Evolutionary conservation across 192 early-diverging fungal genomes (phyloP), one percentile per base, ranked within the genome.

Genomic region (Coemansia sp.): DNA sequence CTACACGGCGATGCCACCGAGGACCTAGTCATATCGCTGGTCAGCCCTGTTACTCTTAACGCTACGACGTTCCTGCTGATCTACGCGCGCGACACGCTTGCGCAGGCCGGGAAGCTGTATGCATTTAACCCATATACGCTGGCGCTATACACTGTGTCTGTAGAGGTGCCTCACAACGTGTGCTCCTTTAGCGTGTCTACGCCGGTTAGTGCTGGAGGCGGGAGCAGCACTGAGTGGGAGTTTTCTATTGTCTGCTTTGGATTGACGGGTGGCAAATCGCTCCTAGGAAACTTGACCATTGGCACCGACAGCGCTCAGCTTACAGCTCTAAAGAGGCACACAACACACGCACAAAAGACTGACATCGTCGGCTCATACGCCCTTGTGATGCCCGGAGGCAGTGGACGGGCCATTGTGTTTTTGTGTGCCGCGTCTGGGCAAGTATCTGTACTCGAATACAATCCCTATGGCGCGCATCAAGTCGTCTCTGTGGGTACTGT

Each of bases 151-250:
- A 59, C 65, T 10, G 46, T 80, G 2, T 28, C 69, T 1, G 59
- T 69, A 0, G 20, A 37, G 7, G 57, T 80, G 31, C 69, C 69
- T 11, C 63, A 75, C 69, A 67, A 57, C 28, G 31, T 51, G 10
- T 46, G 57, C 18, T 71, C 72, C 31, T 46, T 80, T 18, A 60
- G 66, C 61, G 69, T 69, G 36, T 80, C 77, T 24, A 38, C 69
- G 6, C 62, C 77, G 33, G 18, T 70, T n/a, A 14, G 45, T 18
- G 73, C 73, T 5, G 77, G 77, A 18, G 59, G 60, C 35, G 77
- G 72, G 5, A 69, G 62, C 48, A 69, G 58, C 43, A 71, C 69
- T 20, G 69, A 74, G 45, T 80, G 77, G 77, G 72, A 80, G 69
- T 80, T 71, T 64, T 36, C 59, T 0, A 59, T 75, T 6, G 64